Evolutionary conservation across 495 filamentous ascomycete species (phyloP).

Genomic region (Neurospora sp.): DNA sequence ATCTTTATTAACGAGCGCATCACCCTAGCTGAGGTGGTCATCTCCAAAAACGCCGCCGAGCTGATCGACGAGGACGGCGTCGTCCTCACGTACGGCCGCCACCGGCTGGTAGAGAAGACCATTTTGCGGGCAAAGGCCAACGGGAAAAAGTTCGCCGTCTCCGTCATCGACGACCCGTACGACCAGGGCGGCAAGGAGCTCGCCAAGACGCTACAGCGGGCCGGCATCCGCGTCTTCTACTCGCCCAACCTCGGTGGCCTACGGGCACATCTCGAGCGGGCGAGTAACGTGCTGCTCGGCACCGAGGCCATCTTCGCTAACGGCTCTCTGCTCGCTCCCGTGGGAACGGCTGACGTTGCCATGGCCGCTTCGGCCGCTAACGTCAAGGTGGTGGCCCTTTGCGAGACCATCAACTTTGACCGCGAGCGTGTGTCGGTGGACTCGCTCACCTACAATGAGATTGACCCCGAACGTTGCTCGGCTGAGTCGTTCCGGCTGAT

Average conservation of each 20-base stretch:
- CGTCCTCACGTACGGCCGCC: slow-evolving; percentile 83
- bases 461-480: slow-evolving; percentile 48
- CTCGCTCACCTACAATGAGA: slow-evolving; percentile 87
- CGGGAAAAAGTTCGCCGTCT: slow-evolving; percentile 63
- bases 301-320: slow-evolving; percentile 88
- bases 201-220: slow-evolving; percentile 52
- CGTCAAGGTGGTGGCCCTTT: slow-evolving; percentile 80
- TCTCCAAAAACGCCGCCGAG: slow-evolving; percentile 58
- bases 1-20: slow-evolving; percentile 84
- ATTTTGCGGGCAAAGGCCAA: slow-evolving; percentile 55
- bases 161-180: slow-evolving; percentile 76
- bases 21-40: slow-evolving; percentile 74
- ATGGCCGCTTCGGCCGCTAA: slow-evolving; percentile 66
- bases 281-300: slow-evolving; percentile 74
- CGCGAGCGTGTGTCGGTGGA: slow-evolving; percentile 75
- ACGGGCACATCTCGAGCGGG: slow-evolving; percentile 58
- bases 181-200: slow-evolving; percentile 64
- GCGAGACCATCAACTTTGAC: slow-evolving; percentile 92
- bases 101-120: slow-evolving; percentile 70
- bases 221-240: slow-evolving; percentile 71
- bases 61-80: slow-evolving; percentile 69
- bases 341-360: slow-evolving; percentile 83
- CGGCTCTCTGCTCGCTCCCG: slow-evolving; percentile 74
- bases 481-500: slow-evolving; percentile 68
- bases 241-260: slow-evolving; percentile 62